phyloP scores from a whole-genome alignment of 495 filamentous ascomycete genomes.

The Penicillium desertorum region DNA sequence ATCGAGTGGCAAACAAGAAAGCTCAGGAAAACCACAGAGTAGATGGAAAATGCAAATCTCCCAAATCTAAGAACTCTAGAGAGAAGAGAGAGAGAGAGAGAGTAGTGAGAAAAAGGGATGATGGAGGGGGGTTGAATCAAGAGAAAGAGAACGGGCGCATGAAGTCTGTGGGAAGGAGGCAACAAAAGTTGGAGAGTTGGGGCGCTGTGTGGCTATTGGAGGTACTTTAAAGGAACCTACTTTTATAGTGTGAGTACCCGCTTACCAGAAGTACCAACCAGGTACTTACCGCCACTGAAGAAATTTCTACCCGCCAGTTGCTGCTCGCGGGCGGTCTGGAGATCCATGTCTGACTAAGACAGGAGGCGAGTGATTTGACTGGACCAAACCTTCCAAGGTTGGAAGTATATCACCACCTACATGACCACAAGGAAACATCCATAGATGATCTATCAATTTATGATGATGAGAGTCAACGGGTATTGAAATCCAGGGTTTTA shows the following conservation, averaged over 20 bases:
- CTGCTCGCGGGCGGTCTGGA: conserved; percentile 7
- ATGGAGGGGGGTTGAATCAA: conserved; percentile 33
- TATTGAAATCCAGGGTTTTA: not conserved
- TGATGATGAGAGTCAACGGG: not conserved
- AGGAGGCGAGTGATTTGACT: conserved; percentile 5
- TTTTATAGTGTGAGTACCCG: not conserved
- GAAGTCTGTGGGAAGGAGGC: conserved; percentile 35
- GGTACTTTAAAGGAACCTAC: not conserved
- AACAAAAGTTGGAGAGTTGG: conserved; percentile 18
- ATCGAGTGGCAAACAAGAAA: conserved; percentile 24
- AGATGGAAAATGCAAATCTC: conserved; percentile 39
- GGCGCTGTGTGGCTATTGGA: conserved; percentile 7
- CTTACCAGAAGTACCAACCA: not conserved
- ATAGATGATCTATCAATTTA: not conserved
- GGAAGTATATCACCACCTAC: conserved; percentile 1
- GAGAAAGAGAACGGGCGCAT: conserved; percentile 24
- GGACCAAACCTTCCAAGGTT: not conserved
- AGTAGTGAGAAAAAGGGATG: conserved; percentile 36
- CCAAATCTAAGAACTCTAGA: conserved; percentile 40
- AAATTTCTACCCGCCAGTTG: conserved; percentile 19
- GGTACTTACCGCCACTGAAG: conserved; percentile 14
- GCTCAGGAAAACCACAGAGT: conserved; percentile 29
- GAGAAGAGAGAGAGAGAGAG: conserved; percentile 34
- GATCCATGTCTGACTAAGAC: conserved; percentile 12
- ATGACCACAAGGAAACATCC: not conserved